phyloP scores from a whole-genome alignment of 192 early-diverging fungal species.

The Dissophora ornata region DNA sequence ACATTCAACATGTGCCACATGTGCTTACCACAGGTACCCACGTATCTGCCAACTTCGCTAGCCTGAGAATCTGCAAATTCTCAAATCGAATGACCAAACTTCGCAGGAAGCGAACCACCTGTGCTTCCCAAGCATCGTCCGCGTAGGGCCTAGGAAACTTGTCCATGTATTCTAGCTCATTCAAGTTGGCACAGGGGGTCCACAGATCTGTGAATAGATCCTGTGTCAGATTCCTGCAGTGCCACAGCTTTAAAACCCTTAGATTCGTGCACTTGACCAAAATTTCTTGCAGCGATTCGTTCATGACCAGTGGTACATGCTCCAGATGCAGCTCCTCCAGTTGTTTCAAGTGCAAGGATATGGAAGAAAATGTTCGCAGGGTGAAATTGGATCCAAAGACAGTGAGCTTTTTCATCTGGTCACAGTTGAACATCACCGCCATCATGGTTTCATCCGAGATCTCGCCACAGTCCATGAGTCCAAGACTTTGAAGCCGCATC shows the following conservation, averaged over 20 bases:
- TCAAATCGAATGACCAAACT: conserved; percentile 38
- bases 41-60: conserved; percentile 36
- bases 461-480: conserved; percentile 23
- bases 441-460: conserved; percentile 54
- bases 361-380: conserved; percentile 33
- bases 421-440: conserved; percentile 46
- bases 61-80: conserved; percentile 11
- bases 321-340: conserved; percentile 48
- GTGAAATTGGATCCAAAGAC: conserved; percentile 46
- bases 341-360: conserved; percentile 26
- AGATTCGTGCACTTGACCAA: conserved; percentile 21
- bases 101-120: conserved; percentile 34
- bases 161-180: conserved; percentile 51
- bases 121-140: conserved; percentile 26
- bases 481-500: conserved; percentile 11
- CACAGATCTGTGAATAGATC: conserved; percentile 31
- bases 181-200: conserved; percentile 16
- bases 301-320: conserved; percentile 41
- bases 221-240: conserved; percentile 41
- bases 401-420: conserved; percentile 22
- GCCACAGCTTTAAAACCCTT: conserved; percentile 35
- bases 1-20: neutral
- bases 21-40: conserved; percentile 38
- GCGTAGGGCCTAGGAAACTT: conserved; percentile 29
- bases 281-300: conserved; percentile 39